phyloP scores from a whole-genome alignment of 768 basidiomycete species.

The Pleurotus platypus region DNA sequence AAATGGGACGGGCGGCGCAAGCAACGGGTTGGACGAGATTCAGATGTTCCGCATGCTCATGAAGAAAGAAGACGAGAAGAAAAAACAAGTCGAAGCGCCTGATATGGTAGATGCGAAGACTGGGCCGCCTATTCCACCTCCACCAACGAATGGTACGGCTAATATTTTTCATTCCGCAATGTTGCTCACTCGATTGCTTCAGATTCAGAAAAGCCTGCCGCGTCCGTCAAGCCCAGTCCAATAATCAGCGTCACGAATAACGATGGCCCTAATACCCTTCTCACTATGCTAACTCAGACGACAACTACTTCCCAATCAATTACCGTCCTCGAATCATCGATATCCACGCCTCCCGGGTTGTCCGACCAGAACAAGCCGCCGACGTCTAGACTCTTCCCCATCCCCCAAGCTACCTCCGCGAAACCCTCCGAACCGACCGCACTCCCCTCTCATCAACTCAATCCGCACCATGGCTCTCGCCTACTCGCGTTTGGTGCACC shows the following conservation, averaged over 20 bases:
- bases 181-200: neutral
- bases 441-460: conserved; percentile 29
- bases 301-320: neutral
- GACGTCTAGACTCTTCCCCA: conserved; percentile 9
- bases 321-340: neutral
- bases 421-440: conserved; percentile 11
- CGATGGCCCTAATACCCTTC: conserved; percentile 5
- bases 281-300: conserved; percentile 3
- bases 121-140: neutral
- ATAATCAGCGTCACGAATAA: conserved; percentile 8
- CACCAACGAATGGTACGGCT: neutral
- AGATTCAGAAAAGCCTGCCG: neutral
- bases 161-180: neutral
- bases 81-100: conserved; percentile 23
- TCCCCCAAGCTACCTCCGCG: neutral
- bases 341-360: neutral
- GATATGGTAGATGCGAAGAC: conserved; percentile 8
- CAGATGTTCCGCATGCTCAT: conserved; percentile 81
- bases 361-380: neutral
- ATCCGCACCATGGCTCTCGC: conserved; percentile 49
- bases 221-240: neutral
- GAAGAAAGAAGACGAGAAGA: conserved; percentile 67
- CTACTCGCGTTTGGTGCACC: conserved; percentile 41
- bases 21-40: conserved; percentile 70
- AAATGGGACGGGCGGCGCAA: neutral